These are phyloP conservation scores for Neonectria faginata DNA, from an alignment of 2,329 filamentous ascomycete species.

Conservation along the genomic window DNA sequence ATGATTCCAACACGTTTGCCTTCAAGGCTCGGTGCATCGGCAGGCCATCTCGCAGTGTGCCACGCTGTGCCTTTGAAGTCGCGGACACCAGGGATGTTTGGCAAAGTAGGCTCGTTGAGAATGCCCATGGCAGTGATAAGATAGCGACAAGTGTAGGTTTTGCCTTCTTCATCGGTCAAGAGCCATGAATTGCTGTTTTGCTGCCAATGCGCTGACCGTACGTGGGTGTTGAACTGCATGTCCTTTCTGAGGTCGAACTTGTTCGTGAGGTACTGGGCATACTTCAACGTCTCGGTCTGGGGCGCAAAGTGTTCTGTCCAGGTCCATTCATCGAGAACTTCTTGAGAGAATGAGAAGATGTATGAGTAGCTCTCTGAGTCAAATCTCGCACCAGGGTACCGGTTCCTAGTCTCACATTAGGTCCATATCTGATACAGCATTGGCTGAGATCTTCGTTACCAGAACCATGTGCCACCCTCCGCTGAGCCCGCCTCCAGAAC, in stretches of 20 bases:
- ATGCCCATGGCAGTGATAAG: constrained; percentile 47
- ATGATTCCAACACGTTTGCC: constrained; percentile 30
- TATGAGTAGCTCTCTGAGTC: constrained; percentile 56
- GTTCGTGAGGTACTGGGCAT: constrained; percentile 24
- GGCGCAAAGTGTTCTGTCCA: constrained; percentile 52
- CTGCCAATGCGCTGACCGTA: constrained; percentile 51
- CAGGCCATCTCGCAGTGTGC: constrained; percentile 32
- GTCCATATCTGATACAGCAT: neutral
- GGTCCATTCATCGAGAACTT: constrained; percentile 54
- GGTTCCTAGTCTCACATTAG: constrained; percentile 47
- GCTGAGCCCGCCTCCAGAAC: constrained; percentile 55
- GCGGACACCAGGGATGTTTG: constrained; percentile 48
- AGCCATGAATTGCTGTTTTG: constrained; percentile 46
- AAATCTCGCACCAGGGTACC: constrained; percentile 56
- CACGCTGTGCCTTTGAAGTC: constrained; percentile 27
- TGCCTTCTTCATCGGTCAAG: constrained; percentile 40
- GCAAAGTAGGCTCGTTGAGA: constrained; percentile 49
- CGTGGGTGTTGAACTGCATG: constrained; percentile 55
- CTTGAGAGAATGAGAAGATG: constrained; percentile 56
- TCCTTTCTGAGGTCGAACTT: constrained; percentile 46
- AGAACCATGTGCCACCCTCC: constrained; percentile 61
- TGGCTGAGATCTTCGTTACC: constrained; percentile 38
- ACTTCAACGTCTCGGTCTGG: constrained; percentile 36
- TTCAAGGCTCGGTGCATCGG: constrained; percentile 14
- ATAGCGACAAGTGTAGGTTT: constrained; percentile 42